Conservation (phyloP, 2,329 filamentous ascomycete species). For the Ophiocordyceps camponoti-floridani region DNA sequence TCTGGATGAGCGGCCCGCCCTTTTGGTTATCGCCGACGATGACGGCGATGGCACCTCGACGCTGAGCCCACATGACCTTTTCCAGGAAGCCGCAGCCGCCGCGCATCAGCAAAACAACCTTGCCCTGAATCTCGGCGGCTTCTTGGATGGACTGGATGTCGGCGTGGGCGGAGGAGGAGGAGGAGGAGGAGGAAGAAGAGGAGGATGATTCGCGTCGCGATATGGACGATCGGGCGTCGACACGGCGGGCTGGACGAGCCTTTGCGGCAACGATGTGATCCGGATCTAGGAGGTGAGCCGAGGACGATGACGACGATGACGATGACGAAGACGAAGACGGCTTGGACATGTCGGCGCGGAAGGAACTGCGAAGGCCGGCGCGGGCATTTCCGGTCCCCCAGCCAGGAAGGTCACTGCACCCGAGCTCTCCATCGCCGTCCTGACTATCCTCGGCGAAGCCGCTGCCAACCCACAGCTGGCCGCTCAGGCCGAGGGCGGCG, state of each 20-base stretch:
- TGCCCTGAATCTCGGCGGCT: slow-evolving; percentile 80
- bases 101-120: slow-evolving; percentile 77
- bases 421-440: slow-evolving; percentile 64
- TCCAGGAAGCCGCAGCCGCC: slow-evolving; percentile 93
- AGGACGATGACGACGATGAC: slow-evolving; percentile 4
- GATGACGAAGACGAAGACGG: slow-evolving; percentile 6
- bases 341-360: slow-evolving; percentile 11
- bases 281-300: slow-evolving; percentile 9
- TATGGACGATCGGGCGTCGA: slow-evolving; percentile 7
- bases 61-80: slow-evolving; percentile 93
- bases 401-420: slow-evolving; percentile 84
- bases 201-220: slow-evolving; percentile 17
- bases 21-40: slow-evolving; percentile 90
- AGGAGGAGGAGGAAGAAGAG: slow-evolving; percentile 15
- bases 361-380: slow-evolving; percentile 20
- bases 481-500: slow-evolving; percentile 60
- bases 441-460: slow-evolving; percentile 71
- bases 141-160: slow-evolving; percentile 89
- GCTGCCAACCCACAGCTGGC: slow-evolving; percentile 82
- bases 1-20: slow-evolving; percentile 79
- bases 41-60: slow-evolving; percentile 70
- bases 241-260: not conserved
- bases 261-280: slow-evolving; percentile 11
- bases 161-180: slow-evolving; percentile 40
- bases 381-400: slow-evolving; percentile 51